Conservation (phyloP, 2,329 filamentous ascomycete genomes). For the Xylariomycetidae sp. region DNA sequence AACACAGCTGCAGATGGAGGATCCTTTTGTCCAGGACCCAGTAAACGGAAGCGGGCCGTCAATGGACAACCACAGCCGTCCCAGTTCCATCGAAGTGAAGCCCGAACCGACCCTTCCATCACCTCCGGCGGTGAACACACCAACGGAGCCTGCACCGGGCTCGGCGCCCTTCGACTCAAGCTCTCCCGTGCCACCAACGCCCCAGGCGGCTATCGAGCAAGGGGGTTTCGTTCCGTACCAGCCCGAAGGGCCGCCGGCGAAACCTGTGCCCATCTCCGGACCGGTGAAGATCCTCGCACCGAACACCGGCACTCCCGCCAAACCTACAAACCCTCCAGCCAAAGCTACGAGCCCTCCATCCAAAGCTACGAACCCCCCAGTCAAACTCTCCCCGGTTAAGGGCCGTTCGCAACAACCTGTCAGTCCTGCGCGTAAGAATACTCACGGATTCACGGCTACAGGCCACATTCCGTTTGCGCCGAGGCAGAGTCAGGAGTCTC, state of each 20-base stretch:
- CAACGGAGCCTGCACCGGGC: conserved; percentile 11
- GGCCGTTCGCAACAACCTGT: too few species aligned
- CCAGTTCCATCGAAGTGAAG: conserved; percentile 4
- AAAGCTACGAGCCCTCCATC: not conserved
- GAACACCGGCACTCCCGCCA: conserved; percentile 13
- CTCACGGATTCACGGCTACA: too few species aligned
- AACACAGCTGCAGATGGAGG: not conserved
- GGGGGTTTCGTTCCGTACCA: conserved; percentile 50
- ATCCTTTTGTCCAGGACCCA: too few species aligned
- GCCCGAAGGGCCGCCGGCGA: conserved; percentile 44
- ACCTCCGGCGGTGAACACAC: conserved; percentile 13
- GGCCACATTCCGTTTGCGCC: too few species aligned
- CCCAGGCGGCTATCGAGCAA: conserved; percentile 13
- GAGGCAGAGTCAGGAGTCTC: too few species aligned
- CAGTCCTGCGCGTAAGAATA: too few species aligned
- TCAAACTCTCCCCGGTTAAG: too few species aligned
- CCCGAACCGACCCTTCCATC: conserved; percentile 4
- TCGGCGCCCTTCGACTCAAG: conserved; percentile 19
- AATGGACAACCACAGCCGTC: not conserved
- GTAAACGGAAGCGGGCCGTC: too few species aligned
- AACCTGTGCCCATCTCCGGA: conserved; percentile 24
- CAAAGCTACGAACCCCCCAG: not conserved
- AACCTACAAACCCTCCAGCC: too few species aligned
- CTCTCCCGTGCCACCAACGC: conserved; percentile 20
- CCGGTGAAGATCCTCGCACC: conserved; percentile 21